Percentiles rank a stretch among this genome's conserved stretches.
Conservation (phyloP, 331 rosid species). For the Rosa hybrid region DNA sequence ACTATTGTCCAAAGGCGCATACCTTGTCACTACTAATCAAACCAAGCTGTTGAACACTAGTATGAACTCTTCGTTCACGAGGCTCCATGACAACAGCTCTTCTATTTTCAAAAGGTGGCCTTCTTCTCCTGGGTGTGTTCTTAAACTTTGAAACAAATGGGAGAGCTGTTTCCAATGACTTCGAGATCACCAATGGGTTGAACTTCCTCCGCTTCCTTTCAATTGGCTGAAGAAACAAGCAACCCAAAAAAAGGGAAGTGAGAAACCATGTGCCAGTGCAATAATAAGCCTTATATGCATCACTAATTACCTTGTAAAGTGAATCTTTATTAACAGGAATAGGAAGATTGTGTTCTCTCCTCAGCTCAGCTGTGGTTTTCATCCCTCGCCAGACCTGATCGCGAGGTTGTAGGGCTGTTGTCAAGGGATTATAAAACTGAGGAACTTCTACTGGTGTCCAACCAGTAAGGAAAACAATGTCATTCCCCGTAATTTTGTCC, state of each 20-base stretch:
- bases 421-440: conserved; percentile 68
- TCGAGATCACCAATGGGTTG: conserved; percentile 85
- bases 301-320: conserved; percentile 63
- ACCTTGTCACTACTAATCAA: conserved; percentile 61
- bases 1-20: conserved; percentile 1
- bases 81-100: conserved; percentile 77
- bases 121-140: conserved; percentile 47
- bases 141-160: conserved; percentile 77
- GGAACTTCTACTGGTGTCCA: conserved; percentile 94
- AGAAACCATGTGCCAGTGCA: not conserved
- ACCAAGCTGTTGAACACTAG: conserved; percentile 69
- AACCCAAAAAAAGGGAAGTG: not conserved
- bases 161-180: conserved; percentile 57
- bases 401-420: conserved; percentile 87
- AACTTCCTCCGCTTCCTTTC: conserved; percentile 74
- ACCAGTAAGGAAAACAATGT: conserved; percentile 85
- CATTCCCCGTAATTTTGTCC: conserved; percentile 95
- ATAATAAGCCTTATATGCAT: conserved; percentile 13
- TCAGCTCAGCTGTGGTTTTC: conserved; percentile 85
- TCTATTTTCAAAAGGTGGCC: conserved; percentile 52
- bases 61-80: conserved; percentile 57
- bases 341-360: conserved; percentile 69
- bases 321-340: conserved; percentile 87
- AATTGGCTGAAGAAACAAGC: conserved; percentile 47
- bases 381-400: conserved; percentile 80